Base-by-base conservation (phyloP, 305 asterid species). In the Solanum aculeatissimum region DNA sequence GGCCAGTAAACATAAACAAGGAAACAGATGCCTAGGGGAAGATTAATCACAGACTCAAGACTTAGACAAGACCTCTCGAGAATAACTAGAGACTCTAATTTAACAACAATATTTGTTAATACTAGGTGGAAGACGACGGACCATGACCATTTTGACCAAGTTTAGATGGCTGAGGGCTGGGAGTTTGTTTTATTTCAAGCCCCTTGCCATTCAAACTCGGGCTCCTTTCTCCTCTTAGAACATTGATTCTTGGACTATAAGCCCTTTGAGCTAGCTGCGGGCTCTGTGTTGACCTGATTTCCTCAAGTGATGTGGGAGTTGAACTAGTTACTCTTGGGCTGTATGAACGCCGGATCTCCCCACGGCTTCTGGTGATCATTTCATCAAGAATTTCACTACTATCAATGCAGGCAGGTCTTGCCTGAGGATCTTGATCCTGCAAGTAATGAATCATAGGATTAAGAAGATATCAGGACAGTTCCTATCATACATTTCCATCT, bases 351-450 rank as follows among this genome's bases (percentile, higher is more conserved):
- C 92, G 89, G 15, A 91, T 89, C 87, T 91, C 93, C 65, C 91
- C 93, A 35, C 90, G 93, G 85, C 93, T 87, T 87, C 93, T 85
- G 7, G 93, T 91, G 63, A 91, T 83, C 12, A 91, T 89, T 71
- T 87, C 91, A 62, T 91, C 90, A 77, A 89, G 87, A 78, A 91
- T 58, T 88, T 87, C 91, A 55, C 85, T 84, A 57, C 89, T 83
- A 60, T 86, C 89, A 74, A 84, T 10, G 21, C 51, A 80, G 35
- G 47, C 21, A 15, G 88, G 47, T 75, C 90, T 87, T 65, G 54
- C 66, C 77, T 80, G 89, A 51, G 62, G 80, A 23, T 84, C 88
- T 53, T 85, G 88, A 84, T 89, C 89, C 92, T 89, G 71, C 84
- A 87, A 79, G 85, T 58, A 62, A 75, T 47, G 60, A 19, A 58